Evolutionary conservation across 2,329 filamentous ascomycete species (phyloP), one percentile per base, ranked within the genome.

Genomic region (Talaromyces pinophilus): DNA sequence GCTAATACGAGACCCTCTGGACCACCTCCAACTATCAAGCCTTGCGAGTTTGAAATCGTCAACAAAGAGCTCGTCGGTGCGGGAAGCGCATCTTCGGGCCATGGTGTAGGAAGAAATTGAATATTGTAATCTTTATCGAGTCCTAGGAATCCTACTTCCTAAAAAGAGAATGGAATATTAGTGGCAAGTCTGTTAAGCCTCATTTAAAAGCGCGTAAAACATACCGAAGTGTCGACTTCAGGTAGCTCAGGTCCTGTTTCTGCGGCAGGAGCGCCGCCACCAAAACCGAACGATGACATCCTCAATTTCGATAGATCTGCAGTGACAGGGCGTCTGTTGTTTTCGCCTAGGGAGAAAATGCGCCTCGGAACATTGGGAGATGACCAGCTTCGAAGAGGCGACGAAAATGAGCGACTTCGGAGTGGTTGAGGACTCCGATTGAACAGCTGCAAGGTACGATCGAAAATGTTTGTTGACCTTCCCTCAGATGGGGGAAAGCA

Each of bases 21-120:
- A 17, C 92, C 91, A 61, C 92, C 95, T 59, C 93, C 95, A 35
- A 94, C 94, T 64, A 97, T 83, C 25, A 99, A 84, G 48, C 92
- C 92, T 77, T 88, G 89, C 68, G 84, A 87, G 38, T 92, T 89
- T 64, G 94, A 93, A 70, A 98, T 86, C 75, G 90, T 91, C 68
- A 99, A 84, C 44, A 99, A 88, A 1, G 92, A 96, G 13, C 92
- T 88, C 54, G 90, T 92, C 4, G 91, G 83, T 2, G 90, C 83
- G 38, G 95, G 94, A 28, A 91, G 83, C 44, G 86, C 82, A 71
- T 88, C 83, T 68, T 78, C 73, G 48, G 90, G 87, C 93, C 94
- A 98, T 75, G 89, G 83, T 22, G 88, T 85, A 17, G 92, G 92
- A 50, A 98, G 82, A 28, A 91, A 82, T 76, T 90, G 91, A 71